Evolutionary conservation across 2,329 filamentous ascomycete genomes (phyloP), one percentile per base, ranked within the genome.

Genomic region (Pyricularia grisea): DNA sequence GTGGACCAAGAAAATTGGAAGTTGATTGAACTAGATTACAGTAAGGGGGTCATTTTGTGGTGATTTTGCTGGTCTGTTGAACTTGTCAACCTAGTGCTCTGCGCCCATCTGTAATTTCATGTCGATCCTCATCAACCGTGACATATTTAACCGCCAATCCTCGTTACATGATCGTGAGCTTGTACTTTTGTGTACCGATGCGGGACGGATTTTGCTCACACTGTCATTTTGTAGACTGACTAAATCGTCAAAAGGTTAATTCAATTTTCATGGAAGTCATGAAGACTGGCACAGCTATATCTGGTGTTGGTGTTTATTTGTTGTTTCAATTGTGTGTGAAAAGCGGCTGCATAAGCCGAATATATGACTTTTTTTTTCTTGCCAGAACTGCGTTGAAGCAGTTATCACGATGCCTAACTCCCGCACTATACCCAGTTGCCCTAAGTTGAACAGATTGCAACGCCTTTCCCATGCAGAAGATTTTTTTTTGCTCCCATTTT

Each of bases 341-440:
- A 61, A 61, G n/a, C 2, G n/a, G 25, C 20, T n/a, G 9, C 10
- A 61, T 14, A 61, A 25, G 58, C 58, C 42, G 11, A 55, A 50
- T 9, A 50, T 17, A 6, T 61, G 58, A 61, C 23, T 12, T 61
- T 25, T 60, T 14, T 11, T 25, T 23, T 61, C 58, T 10, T 73
- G 27, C 70, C 71, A 73, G 71, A 70, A 76, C 78, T 74, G 79
- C 77, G 79, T 81, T 81, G 79, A 81, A 81, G 79, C 79, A 76
- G 76, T 71, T 71, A 74, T 69, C 60, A 31, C 36, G 70, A 73
- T 73, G 71, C 75, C 75, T 74, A 73, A 77, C 72, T 74, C 73
- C 74, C 60, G 25, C 68, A 68, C 68, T 69, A 70, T 72, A 70
- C 68, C 70, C 72, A 71, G 72, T 71, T 71, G 68, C 70, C 66